phyloP scores from a whole-genome alignment of 352 stramenopile genomes.

The Phytophthora fragariaefolia region DNA sequence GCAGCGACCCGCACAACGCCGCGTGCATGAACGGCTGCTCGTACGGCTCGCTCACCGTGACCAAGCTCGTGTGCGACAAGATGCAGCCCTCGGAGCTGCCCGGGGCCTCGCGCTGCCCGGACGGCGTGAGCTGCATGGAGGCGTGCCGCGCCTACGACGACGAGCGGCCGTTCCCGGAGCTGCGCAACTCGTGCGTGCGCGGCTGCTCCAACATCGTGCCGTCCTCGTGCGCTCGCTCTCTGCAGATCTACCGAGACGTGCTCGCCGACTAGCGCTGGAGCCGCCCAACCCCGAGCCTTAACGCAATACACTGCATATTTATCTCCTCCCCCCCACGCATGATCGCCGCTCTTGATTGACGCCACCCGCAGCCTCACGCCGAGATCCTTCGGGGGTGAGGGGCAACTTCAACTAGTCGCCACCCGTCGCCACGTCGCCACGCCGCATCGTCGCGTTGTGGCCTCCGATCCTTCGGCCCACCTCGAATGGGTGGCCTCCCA shows the following conservation, averaged over 20 bases:
- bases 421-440: conserved; percentile 18
- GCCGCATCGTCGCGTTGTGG: conserved; percentile 22
- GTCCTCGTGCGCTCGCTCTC: conserved; percentile 66
- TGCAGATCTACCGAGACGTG: conserved; percentile 73
- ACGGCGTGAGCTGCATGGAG: conserved; percentile 64
- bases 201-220: conserved; percentile 66
- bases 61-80: conserved; percentile 72
- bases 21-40: conserved; percentile 83
- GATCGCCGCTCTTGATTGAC: neutral
- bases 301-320: neutral
- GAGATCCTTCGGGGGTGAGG: no score
- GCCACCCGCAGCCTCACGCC: no score
- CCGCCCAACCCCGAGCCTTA: neutral
- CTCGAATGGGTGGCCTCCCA: conserved; percentile 23
- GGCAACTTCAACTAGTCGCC: conserved; percentile 16
- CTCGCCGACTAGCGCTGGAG: conserved; percentile 34
- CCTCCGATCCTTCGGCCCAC: conserved; percentile 7
- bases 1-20: conserved; percentile 61
- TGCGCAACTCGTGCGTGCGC: conserved; percentile 58
- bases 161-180: conserved; percentile 51
- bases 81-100: conserved; percentile 35
- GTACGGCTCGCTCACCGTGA: conserved; percentile 74
- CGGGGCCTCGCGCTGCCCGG: conserved; percentile 47
- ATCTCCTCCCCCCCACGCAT: neutral
- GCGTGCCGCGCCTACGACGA: conserved; percentile 71